Evolutionary conservation across 768 basidiomycete species (phyloP).

Genomic region (Rhodotorula sphaerocarpa): DNA sequence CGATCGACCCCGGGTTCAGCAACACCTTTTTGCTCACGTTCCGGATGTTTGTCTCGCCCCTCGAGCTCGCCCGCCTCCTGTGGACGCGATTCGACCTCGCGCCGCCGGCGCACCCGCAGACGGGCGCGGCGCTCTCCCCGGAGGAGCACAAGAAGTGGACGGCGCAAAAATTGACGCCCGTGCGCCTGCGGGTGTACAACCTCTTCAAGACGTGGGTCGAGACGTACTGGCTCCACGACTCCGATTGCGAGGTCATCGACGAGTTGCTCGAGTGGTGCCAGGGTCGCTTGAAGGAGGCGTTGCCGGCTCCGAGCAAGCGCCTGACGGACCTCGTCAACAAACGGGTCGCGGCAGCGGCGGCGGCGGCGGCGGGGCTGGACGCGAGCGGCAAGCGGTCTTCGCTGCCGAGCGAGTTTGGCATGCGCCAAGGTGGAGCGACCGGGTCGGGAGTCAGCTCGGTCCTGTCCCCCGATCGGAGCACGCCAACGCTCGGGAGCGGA

Average conservation of each 20-base stretch:
- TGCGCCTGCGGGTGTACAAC: conserved; percentile 82
- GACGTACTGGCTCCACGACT: conserved; percentile 69
- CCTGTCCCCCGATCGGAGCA: not conserved
- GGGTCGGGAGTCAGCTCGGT: conserved; percentile 15
- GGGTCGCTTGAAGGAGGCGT: conserved; percentile 39
- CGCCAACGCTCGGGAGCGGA: not conserved
- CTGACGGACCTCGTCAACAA: conserved; percentile 43
- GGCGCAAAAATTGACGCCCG: conserved; percentile 76
- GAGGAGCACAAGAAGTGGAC: conserved; percentile 69
- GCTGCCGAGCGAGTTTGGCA: not conserved
- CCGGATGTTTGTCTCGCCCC: conserved; percentile 74
- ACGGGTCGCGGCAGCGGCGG: conserved; percentile 22
- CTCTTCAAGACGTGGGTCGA: conserved; percentile 93
- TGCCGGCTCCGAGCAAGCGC: conserved; percentile 43
- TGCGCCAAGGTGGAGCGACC: conserved; percentile 4
- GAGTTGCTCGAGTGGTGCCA: conserved; percentile 41
- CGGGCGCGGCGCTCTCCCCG: conserved; percentile 47
- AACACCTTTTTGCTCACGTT: conserved; percentile 93
- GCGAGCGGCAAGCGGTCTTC: no score
- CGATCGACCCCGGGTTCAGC: conserved; percentile 77
- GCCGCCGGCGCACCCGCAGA: conserved; percentile 50
- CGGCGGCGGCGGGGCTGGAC: not conserved
- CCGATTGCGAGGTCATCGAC: conserved; percentile 58
- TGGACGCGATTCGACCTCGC: conserved; percentile 71
- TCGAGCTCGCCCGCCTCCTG: conserved; percentile 65